Evolutionary conservation across 257 asterid species (phyloP).

Genomic region (Haberlea rhodopensis): DNA sequence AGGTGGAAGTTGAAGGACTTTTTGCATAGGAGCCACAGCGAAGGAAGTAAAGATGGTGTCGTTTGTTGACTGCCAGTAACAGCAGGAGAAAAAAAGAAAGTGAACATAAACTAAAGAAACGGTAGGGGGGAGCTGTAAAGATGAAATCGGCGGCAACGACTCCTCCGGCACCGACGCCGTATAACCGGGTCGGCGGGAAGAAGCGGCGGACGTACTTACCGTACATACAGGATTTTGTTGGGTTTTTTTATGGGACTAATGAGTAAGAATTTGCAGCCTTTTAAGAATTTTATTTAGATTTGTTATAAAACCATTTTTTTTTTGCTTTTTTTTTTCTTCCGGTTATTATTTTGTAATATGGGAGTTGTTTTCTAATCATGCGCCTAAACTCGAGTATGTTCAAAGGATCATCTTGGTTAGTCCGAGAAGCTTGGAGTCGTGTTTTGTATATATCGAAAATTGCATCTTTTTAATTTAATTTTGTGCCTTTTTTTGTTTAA

Average conservation of each 20-base stretch:
- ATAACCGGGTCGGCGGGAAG: conserved; percentile 31
- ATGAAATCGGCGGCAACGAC: conserved; percentile 22
- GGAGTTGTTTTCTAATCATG: too few relatives aligned
- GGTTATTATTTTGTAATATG: conserved; percentile 7
- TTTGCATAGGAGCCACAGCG: conserved; percentile 49
- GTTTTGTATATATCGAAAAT: not conserved
- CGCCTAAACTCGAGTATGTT: too few relatives aligned
- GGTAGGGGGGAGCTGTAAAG: conserved; percentile 21
- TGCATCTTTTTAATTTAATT: not conserved
- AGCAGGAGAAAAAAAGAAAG: conserved; percentile 31
- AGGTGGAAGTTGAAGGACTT: conserved; percentile 50
- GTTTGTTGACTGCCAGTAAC: conserved; percentile 28
- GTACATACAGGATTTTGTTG: conserved; percentile 43
- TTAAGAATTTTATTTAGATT: conserved; percentile 25
- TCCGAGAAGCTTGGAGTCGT: too few relatives aligned
- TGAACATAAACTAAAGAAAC: conserved; percentile 15
- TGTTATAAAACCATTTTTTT: too few relatives aligned
- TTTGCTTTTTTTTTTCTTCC: not conserved
- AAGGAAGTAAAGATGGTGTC: conserved; percentile 38
- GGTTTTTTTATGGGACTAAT: conserved; percentile 34
- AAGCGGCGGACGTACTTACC: conserved; percentile 47
- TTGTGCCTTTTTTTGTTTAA: too few relatives aligned
- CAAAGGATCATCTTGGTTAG: too few relatives aligned
- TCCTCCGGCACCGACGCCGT: conserved; percentile 20
- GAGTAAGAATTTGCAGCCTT: conserved; percentile 42